Evolutionary conservation across 331 rosid species (phyloP), one percentile per base, ranked within the genome.

Genomic region (Saraca asoca): DNA sequence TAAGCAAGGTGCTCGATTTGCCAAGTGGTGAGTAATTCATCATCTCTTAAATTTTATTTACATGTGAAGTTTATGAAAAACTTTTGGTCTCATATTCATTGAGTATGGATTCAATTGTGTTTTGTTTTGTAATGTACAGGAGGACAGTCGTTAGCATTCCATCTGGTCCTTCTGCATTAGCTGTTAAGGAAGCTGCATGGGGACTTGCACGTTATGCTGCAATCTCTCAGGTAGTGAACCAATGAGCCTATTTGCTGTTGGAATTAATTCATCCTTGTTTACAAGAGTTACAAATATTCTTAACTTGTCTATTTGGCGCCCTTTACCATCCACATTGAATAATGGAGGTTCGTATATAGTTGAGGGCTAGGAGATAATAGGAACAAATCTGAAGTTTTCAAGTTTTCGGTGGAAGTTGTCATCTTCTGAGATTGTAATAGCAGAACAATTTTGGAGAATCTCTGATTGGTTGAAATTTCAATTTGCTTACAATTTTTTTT

Each of bases 191-290:
- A 86, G 96, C 96, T 66, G 97, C 98, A n/a, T 87, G 96, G 87
- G 98, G 97, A 66, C 96, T 94, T 67, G 98, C 97, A 18, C 95
- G 98, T 51, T 94, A 94, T 78, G 98, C 98, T 62, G 88, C 95
- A 56, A 88, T 88, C 69, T 94, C 96, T 78, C 98, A 94, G 96
- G 98, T 90, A 58, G 2, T 3, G 41, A 19, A 3, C 54, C 37
- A 9, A 8, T 57, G 41, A 55, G 48, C 33, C 49, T 71, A 24
- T 24, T 33, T 68, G 59, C 31, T n/a, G 13, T 45, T 64, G 67
- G 52, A 42, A 76, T 56, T 64, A 39, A 68, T 59, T 37, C 46
- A 42, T 29, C 50, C 6, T 15, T 43, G 55, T 64, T 61, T 50
- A 49, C 18, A 20, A 29, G 51, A 9, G 50, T 31, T 12, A 49